Base-by-base conservation (phyloP, 2,329 filamentous ascomycete species). In the Cadophora luteo-olivacea region DNA sequence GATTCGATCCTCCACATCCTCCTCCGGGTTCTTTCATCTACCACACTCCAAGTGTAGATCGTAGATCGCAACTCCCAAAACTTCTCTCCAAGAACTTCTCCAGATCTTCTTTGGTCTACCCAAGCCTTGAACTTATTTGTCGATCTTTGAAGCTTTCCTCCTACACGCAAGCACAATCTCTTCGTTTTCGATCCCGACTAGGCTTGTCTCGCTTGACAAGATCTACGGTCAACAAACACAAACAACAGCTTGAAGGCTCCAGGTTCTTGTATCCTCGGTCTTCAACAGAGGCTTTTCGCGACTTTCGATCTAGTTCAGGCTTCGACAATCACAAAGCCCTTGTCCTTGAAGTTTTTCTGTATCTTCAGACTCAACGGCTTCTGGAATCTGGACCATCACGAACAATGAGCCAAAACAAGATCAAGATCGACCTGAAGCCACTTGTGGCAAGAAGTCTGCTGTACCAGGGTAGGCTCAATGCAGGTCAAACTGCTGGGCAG, bases 361-460 rank as follows among this genome's bases (percentile, higher is more conserved):
- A 14, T 49, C 45, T 22, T 3, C n/a, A 49, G 8, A 19, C 45
- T 19, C 12, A 45, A 16, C 19, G 36, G 25, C 57, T 41, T 60
- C 32, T 38, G 36, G 16, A 41, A 16, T n/a, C n/a, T n/a, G n/a
- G n/a, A n/a, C 12, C 57, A 16, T 25, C n/a, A 41, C 4, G 22
- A 45, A 19, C 7, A 14, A 60, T 60, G 33, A 60, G n/a, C 41
- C 33, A 60, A 29, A 60, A 16, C 3, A 60, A 58, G 55, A 58
- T 38, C 32, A 58, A 24, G 32, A 58, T 58, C 33, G 33, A 36
- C 55, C 24, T 58, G 32, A 24, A 33, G 11, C 55, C 33, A 12
- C 32, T 58, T 19, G 19, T 19, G 25, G 52, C 52, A 55, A 55
- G 29, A 33, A 19, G 52, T 19, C 29, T 33, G 25, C 2, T 55